Percentiles rank a stretch among this genome's conserved stretches.
phyloP scores from a whole-genome alignment of 306 rosid genomes.

The Purshia tridentata region DNA sequence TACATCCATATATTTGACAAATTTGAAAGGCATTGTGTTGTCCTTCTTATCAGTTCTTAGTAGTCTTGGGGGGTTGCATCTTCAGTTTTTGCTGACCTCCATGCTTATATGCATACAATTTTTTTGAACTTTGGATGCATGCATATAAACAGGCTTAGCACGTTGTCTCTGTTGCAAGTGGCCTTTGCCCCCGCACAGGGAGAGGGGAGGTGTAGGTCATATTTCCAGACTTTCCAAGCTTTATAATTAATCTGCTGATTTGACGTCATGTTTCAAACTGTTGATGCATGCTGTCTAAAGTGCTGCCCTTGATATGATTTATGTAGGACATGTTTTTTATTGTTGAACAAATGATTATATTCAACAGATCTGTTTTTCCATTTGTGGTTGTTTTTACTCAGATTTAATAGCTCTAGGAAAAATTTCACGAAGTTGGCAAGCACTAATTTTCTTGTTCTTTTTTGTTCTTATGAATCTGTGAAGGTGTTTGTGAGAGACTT shows the following conservation, averaged over 20 bases:
- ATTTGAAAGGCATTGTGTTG: neutral
- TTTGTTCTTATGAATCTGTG: conserved; percentile 10
- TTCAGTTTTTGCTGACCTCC: neutral
- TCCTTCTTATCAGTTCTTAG: neutral
- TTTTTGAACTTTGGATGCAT: neutral
- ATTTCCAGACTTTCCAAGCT: neutral
- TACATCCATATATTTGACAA: neutral
- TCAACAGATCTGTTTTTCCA: neutral
- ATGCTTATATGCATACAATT: neutral
- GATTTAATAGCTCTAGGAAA: neutral
- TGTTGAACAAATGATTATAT: neutral
- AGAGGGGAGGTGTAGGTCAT: no score
- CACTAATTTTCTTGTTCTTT: conserved; percentile 17
- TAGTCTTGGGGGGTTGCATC: neutral
- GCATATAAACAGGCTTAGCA: neutral
- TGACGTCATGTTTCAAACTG: neutral
- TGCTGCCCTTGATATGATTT: neutral
- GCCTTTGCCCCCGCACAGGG: neutral
- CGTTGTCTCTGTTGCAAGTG: neutral
- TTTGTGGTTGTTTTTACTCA: neutral
- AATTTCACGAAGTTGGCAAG: conserved; percentile 5
- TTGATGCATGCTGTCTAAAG: neutral
- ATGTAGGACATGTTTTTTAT: no score
- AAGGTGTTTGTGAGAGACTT: conserved; percentile 96
- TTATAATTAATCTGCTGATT: neutral